phyloP scores from a whole-genome alignment of 148 eudicot species.

The Chenopodium quinoa region DNA sequence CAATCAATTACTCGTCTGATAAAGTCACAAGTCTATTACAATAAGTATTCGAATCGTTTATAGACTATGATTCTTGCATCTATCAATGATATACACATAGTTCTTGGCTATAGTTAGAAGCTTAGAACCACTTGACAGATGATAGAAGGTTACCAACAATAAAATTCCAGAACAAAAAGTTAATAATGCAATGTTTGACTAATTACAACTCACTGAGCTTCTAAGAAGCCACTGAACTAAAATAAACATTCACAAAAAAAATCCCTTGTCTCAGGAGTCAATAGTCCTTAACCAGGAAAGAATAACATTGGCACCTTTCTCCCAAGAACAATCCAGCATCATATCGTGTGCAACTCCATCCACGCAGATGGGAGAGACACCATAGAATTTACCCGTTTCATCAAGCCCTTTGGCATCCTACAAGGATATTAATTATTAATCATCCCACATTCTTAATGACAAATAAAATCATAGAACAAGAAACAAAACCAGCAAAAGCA shows the following conservation, averaged over 20 bases:
- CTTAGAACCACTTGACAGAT: neutral
- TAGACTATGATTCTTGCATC: too few relatives aligned
- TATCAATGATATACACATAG: too few relatives aligned
- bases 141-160: neutral
- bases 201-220: neutral
- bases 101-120: too few relatives aligned
- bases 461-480: neutral
- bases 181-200: neutral
- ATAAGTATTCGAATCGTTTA: too few relatives aligned
- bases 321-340: slow-evolving; percentile 91
- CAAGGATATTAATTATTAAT: slow-evolving; percentile 5
- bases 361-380: slow-evolving; percentile 61
- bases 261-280: neutral
- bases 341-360: slow-evolving; percentile 87
- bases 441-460: neutral
- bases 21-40: too few relatives aligned
- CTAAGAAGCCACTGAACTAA: neutral
- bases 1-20: too few relatives aligned
- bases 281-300: slow-evolving; percentile 48
- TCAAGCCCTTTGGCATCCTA: slow-evolving; percentile 77
- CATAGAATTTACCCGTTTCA: slow-evolving; percentile 83
- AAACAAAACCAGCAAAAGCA: neutral
- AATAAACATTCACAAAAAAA: neutral
- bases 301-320: slow-evolving; percentile 64
- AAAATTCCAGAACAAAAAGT: neutral